Percentiles rank a stretch among this genome's conserved stretches.
Evolutionary conservation across 2,329 filamentous ascomycete genomes (phyloP).

Genomic region (Verticillium tricorpus): DNA sequence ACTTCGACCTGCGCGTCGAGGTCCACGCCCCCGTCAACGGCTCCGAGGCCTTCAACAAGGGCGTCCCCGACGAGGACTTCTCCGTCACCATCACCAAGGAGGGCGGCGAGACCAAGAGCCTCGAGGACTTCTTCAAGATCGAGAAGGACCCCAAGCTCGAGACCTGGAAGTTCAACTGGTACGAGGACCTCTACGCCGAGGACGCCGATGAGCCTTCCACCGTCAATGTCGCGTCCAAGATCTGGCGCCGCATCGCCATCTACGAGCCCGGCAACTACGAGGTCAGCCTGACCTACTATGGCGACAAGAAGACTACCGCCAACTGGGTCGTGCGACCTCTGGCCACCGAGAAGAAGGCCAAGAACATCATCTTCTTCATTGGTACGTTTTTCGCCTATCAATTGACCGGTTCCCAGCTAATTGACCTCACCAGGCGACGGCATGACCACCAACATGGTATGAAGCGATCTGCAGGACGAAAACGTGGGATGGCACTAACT

Average conservation of each 20-base stretch:
- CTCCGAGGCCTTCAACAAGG: conserved; percentile 67
- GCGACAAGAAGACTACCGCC: conserved; percentile 64
- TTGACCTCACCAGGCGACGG: conserved; percentile 36
- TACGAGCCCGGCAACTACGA: conserved; percentile 77
- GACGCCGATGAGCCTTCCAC: conserved; percentile 65
- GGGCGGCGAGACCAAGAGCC: conserved; percentile 45
- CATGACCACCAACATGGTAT: conserved; percentile 68
- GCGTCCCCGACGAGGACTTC: conserved; percentile 69
- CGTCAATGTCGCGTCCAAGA: conserved; percentile 77
- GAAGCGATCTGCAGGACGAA: background rate
- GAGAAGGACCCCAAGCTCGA: conserved; percentile 72
- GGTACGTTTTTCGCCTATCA: conserved; percentile 35
- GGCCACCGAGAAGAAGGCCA: conserved; percentile 65
- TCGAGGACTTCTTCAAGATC: conserved; percentile 64
- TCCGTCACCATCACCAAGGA: conserved; percentile 69
- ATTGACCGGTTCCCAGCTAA: background rate
- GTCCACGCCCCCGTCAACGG: conserved; percentile 79
- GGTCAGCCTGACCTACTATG: conserved; percentile 72
- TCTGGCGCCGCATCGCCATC: conserved; percentile 69
- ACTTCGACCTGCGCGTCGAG: conserved; percentile 79
- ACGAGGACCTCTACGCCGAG: conserved; percentile 75
- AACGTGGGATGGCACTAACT: too few species aligned
- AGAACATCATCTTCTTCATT: conserved; percentile 84
- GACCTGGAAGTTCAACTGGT: conserved; percentile 82
- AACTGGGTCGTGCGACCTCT: conserved; percentile 74